Evolutionary conservation across 139 green algal genomes (phyloP).

Genomic region (Picochlorum sp.): DNA sequence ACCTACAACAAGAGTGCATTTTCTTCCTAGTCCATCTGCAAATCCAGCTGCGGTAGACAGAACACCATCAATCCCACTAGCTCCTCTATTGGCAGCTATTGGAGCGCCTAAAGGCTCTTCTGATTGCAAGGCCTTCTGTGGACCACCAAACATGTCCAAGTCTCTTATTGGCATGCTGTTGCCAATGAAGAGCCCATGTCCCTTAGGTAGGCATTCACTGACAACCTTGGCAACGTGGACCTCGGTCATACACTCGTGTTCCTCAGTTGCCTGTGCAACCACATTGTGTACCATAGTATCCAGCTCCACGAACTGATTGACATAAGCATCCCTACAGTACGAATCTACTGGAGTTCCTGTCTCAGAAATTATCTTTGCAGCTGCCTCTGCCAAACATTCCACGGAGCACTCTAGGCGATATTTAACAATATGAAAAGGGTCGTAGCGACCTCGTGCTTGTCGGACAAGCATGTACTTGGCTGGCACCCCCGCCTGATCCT

Average conservation of each 20-base stretch:
- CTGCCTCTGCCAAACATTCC: neutral
- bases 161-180: conserved; percentile 98
- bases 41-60: conserved; percentile 83
- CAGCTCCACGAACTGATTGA: conserved; percentile 22
- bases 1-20: conserved; percentile 81
- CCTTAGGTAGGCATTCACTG: conserved; percentile 19
- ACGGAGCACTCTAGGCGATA: conserved; percentile 34
- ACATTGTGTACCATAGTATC: conserved; percentile 23
- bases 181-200: conserved; percentile 82
- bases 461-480: too few species aligned
- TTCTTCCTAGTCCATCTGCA: conserved; percentile 64
- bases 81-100: conserved; percentile 82
- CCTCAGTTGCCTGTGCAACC: conserved; percentile 20
- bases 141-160: conserved; percentile 83
- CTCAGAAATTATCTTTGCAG: neutral
- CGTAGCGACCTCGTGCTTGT: too few species aligned
- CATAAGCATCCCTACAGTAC: neutral
- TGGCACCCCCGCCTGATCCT: too few species aligned
- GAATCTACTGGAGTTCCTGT: neutral
- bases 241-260: conserved; percentile 40
- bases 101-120: conserved; percentile 9
- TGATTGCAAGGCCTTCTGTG: neutral
- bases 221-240: conserved; percentile 48
- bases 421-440: too few species aligned
- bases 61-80: conserved; percentile 95